These are phyloP conservation scores for Metarhizium guizhouense DNA, from an alignment of 2,329 filamentous ascomycete genomes.

Conservation along the genomic window DNA sequence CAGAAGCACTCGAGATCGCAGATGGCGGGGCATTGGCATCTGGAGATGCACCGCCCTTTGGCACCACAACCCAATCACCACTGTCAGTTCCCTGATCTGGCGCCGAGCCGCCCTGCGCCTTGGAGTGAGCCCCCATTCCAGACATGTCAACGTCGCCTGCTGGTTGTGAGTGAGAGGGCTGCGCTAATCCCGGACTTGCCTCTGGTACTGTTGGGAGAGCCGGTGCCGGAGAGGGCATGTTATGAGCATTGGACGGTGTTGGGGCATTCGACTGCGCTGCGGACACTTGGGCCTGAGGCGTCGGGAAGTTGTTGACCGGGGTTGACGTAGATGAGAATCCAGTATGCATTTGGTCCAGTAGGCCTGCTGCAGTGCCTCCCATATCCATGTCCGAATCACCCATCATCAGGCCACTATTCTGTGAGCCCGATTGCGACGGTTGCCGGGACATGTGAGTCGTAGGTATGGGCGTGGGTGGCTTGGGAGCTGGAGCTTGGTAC, in stretches of 20 bases:
- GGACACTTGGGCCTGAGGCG: constrained; percentile 51
- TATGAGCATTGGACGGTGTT: constrained; percentile 42
- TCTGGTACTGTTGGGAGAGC: background rate
- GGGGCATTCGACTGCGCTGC: constrained; percentile 45
- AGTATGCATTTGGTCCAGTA: constrained; percentile 62
- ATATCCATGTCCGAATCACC: constrained; percentile 57
- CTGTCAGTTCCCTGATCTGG: constrained; percentile 41
- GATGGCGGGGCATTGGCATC: constrained; percentile 18
- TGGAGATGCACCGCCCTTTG: constrained; percentile 47
- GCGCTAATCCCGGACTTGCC: constrained; percentile 11
- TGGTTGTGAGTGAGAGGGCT: constrained; percentile 4
- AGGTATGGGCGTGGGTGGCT: constrained; percentile 19
- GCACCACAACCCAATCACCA: constrained; percentile 69
- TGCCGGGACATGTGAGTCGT: constrained; percentile 38
- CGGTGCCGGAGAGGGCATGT: constrained; percentile 33
- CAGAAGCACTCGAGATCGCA: background rate
- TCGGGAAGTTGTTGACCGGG: constrained; percentile 50
- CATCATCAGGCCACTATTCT: constrained; percentile 44
- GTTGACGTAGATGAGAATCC: constrained; percentile 52
- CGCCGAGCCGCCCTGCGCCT: constrained; percentile 31
- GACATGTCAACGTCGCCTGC: constrained; percentile 40
- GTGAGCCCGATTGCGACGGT: constrained; percentile 45
- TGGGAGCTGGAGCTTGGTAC: constrained; percentile 51
- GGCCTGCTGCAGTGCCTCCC: constrained; percentile 52
- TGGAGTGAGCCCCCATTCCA: constrained; percentile 32